Evolutionary conservation across 345 rosid genomes (phyloP).

Genomic region (Dimocarpus longan): DNA sequence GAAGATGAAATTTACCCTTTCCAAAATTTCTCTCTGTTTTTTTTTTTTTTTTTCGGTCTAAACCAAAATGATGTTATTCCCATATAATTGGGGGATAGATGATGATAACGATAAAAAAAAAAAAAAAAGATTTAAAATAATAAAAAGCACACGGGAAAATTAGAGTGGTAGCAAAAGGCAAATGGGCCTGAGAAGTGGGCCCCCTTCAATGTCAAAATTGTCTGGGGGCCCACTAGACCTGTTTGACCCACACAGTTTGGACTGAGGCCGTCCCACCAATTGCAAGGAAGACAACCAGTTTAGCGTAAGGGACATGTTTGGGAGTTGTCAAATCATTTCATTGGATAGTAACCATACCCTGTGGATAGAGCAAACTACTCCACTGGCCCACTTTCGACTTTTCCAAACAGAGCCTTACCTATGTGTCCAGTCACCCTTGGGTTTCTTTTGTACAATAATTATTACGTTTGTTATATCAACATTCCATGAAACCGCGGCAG

Average conservation of each 20-base stretch:
- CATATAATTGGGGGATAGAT: constrained; percentile 21
- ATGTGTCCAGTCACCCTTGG: no score
- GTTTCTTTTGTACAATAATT: no score
- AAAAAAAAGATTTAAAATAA: no score
- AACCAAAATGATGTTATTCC: constrained; percentile 13
- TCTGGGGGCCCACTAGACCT: constrained; percentile 17
- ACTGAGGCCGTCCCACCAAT: constrained; percentile 26
- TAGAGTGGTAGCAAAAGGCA: neutral
- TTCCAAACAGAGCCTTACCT: no score
- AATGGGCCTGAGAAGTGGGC: constrained; percentile 6
- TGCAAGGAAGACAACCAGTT: neutral
- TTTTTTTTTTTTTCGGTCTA: neutral
- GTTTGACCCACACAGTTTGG: constrained; percentile 21
- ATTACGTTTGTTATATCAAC: no score
- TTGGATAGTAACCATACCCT: neutral
- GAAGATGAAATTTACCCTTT: no score
- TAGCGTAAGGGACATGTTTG: neutral
- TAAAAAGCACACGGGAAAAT: neutral
- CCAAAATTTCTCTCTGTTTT: neutral
- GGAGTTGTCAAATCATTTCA: constrained; percentile 5
- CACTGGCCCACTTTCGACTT: no score
- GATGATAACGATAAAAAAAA: neutral
- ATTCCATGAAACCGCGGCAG: no score
- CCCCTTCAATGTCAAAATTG: neutral
- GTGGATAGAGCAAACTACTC: no score